Evolutionary conservation across 164 flowering plant species (phyloP), one percentile per base, ranked within the genome.

Genomic region (Tetrastigma voinierianum): DNA sequence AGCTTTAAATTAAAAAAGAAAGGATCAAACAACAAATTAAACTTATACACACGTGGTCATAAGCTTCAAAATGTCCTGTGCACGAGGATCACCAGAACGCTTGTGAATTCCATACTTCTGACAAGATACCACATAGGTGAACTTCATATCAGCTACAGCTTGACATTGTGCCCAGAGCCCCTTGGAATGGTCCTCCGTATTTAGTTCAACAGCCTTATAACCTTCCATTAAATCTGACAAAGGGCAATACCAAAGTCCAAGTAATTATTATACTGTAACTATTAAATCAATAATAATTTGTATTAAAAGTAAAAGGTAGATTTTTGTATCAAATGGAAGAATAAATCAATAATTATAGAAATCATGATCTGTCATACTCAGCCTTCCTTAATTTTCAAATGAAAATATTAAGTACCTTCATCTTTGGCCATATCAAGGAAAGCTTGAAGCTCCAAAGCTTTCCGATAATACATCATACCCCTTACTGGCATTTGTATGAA

Each of bases 401-500:
- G 21, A 46, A 1, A 21, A 54, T 51, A 46, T 45, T 14, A 51
- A 59, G 59, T 76, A 95, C 98, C 97, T 46, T 89, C 88, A 71
- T 90, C 83, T 56, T 81, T 78, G 59, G 98, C 98, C 96, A 90
- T 95, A 80, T 95, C 98, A 72, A 95, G 97, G 74, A 92, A 95
- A 51, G 98, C 90, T 69, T 95, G 98, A 78, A 95, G 94, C 79
- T 95, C 97, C 83, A 95, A 82, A 45, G 98, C 97, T 79, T 85
- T 86, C 25, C 97, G 92, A 72, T 87, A 95, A 70, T 95, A 95
- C 98, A 95, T 95, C 97, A 95, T 95, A 18, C 98, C 98, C 67
- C 98, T 80, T 2, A 95, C 98, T 92, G 83, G n/a, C 25, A 81
- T 62, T 61, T 3, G 32, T 23, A 57, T 53, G 2, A 57, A 67